Conservation (phyloP, 2,329 filamentous ascomycete species). For the Neofusicoccum ribis region DNA sequence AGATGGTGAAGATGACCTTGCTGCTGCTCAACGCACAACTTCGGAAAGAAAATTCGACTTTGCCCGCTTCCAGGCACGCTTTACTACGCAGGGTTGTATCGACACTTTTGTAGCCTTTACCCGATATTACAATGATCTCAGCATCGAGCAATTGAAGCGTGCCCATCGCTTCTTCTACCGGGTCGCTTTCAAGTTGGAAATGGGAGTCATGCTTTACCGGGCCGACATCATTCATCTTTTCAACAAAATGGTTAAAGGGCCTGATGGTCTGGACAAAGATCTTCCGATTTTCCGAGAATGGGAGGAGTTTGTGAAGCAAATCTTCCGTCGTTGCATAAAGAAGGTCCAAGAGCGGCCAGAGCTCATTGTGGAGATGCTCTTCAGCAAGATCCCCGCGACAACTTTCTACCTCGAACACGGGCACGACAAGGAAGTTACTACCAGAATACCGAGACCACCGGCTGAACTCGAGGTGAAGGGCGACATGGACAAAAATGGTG, state of each 20-base stretch:
- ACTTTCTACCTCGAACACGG: conserved; percentile 89
- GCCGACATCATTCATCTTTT: conserved; percentile 88
- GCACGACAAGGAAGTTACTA: conserved; percentile 74
- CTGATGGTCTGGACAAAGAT: conserved; percentile 69
- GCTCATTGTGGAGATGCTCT: conserved; percentile 86
- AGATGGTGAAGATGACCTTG: conserved; percentile 68
- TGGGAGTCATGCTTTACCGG: conserved; percentile 83
- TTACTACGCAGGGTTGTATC: conserved; percentile 79
- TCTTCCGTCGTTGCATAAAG: conserved; percentile 77
- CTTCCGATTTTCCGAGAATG: conserved; percentile 78
- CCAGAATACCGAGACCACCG: conserved; percentile 66
- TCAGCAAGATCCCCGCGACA: conserved; percentile 84
- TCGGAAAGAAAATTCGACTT: conserved; percentile 95
- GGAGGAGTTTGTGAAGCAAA: conserved; percentile 83
- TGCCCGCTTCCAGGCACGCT: conserved; percentile 74
- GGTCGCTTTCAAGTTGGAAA: conserved; percentile 90
- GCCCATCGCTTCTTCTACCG: conserved; percentile 93
- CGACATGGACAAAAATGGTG: conserved; percentile 62
- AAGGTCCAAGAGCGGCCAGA: conserved; percentile 85
- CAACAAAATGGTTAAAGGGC: conserved; percentile 88
- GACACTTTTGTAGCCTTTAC: conserved; percentile 85
- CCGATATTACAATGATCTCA: conserved; percentile 77
- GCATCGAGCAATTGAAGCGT: conserved; percentile 79
- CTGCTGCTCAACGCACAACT: conserved; percentile 67
- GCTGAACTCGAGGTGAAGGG: conserved; percentile 82